Evolutionary conservation across 768 basidiomycete genomes (phyloP).

Genomic region (Tylopilus sp.): DNA sequence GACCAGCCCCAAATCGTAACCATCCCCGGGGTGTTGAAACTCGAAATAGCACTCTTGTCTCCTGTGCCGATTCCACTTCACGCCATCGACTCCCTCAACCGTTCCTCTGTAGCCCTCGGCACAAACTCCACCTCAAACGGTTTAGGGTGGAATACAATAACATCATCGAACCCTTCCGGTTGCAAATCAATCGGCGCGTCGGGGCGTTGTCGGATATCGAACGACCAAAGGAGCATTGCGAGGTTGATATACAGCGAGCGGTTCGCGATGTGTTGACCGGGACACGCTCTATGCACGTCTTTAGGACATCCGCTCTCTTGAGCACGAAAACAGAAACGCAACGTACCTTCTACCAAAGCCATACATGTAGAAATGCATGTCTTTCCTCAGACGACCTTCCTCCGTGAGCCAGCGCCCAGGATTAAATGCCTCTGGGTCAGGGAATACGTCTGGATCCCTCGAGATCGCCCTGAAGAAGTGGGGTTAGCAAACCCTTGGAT

Average conservation of each 20-base stretch:
- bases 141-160: conserved; percentile 51
- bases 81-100: conserved; percentile 15
- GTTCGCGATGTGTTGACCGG: conserved; percentile 47
- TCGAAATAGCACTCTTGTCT: too few relatives aligned
- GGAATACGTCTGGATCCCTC: conserved; percentile 10
- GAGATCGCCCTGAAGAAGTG: conserved; percentile 10
- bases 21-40: too few relatives aligned
- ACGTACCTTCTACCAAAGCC: not conserved
- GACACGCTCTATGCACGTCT: conserved; percentile 47
- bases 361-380: conserved; percentile 2
- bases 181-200: conserved; percentile 51
- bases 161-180: conserved; percentile 46
- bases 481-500: not conserved
- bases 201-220: conserved; percentile 47
- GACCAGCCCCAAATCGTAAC: too few relatives aligned
- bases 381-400: not conserved
- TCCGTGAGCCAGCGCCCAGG: conserved; percentile 7
- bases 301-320: not conserved
- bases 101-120: conserved; percentile 33
- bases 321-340: not conserved
- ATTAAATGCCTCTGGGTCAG: conserved; percentile 14
- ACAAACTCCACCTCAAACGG: conserved; percentile 57
- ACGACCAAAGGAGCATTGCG: conserved; percentile 59
- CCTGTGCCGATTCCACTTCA: too few relatives aligned
- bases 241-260: conserved; percentile 58